Evolutionary conservation across 192 early-diverging fungal genomes (phyloP).

Genomic region (Coemansia umbellata): DNA sequence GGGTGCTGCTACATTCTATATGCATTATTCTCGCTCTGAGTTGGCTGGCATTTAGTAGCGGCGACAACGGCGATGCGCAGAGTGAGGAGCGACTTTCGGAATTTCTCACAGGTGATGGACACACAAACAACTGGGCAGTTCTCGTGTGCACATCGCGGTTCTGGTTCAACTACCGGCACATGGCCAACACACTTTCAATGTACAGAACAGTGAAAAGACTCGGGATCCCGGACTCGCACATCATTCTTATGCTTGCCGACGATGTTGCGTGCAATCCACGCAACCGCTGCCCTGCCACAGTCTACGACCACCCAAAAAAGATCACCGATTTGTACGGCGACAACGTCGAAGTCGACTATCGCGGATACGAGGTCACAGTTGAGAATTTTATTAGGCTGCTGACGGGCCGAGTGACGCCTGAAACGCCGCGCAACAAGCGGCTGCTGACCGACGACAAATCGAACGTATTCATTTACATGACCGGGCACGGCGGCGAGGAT

Average conservation of each 20-base stretch:
- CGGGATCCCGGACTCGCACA: conserved; percentile 97
- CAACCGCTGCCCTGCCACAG: conserved; percentile 87
- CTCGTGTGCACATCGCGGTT: conserved; percentile 96
- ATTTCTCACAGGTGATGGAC: conserved; percentile 63
- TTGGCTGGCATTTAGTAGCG: background rate
- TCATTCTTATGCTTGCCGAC: conserved; percentile 99
- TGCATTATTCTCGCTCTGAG: background rate
- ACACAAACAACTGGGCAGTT: conserved; percentile 99
- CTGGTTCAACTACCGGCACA: conserved; percentile 99
- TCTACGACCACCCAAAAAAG: conserved; percentile 84
- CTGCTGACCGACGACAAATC: conserved; percentile 93
- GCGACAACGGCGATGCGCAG: background rate
- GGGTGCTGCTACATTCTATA: background rate
- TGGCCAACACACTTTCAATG: conserved; percentile 97
- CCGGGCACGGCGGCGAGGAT: conserved; percentile 97
- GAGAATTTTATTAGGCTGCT: conserved; percentile 96
- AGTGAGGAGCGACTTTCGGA: conserved; percentile 36
- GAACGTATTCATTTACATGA: conserved; percentile 97
- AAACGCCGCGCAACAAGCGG: conserved; percentile 92
- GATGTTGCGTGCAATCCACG: conserved; percentile 98
- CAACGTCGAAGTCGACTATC: conserved; percentile 98
- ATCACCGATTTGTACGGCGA: conserved; percentile 89
- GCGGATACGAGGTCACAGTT: conserved; percentile 98
- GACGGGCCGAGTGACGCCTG: conserved; percentile 75
- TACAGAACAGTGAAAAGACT: conserved; percentile 97